Conservation (phyloP, 148 eudicot species). For the Rhododendron vialii region DNA sequence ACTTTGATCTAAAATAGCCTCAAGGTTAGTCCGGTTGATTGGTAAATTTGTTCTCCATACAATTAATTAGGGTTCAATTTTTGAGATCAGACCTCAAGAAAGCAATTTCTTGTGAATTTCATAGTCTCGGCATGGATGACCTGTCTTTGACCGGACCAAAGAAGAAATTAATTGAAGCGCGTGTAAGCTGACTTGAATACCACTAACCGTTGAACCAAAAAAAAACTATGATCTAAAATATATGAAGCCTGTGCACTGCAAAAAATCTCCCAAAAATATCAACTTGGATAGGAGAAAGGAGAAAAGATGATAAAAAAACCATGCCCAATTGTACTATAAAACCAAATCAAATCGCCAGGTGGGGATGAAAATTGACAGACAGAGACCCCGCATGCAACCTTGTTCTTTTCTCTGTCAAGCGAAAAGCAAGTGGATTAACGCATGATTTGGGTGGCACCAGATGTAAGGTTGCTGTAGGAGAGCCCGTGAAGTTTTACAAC, state of each 20-base stretch:
- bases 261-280: background rate
- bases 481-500: slow-evolving; percentile 1
- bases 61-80: no score
- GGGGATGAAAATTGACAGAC: background rate
- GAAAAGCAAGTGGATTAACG: background rate
- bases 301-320: background rate
- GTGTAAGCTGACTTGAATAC: background rate
- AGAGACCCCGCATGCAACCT: background rate
- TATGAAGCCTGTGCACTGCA: background rate
- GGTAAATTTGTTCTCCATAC: no score
- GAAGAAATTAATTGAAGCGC: no score
- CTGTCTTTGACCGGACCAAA: no score
- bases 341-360: background rate
- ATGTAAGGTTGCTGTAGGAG: background rate
- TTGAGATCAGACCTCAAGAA: no score
- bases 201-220: background rate
- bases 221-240: background rate
- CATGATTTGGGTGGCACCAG: background rate
- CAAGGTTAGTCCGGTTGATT: no score
- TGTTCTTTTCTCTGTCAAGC: background rate
- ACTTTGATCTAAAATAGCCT: no score
- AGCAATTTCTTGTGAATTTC: no score
- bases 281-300: background rate
- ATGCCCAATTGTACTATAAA: background rate
- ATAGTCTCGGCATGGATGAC: no score